These are phyloP conservation scores for Parafenestella ontariensis DNA, from an alignment of 2,329 filamentous ascomycete species.

Conservation along the genomic window DNA sequence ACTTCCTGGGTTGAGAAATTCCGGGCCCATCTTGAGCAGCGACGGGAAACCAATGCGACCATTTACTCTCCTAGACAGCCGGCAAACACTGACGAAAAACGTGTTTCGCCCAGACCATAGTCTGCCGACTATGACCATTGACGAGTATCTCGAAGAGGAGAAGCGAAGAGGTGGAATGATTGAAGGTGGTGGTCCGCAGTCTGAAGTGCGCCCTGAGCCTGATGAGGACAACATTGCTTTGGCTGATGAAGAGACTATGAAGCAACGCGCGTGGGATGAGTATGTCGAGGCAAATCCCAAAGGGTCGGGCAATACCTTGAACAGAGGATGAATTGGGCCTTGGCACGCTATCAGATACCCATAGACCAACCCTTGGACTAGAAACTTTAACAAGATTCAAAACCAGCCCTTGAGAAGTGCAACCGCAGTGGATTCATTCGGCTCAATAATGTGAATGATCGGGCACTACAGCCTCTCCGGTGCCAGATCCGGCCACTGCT, in stretches of 20 bases:
- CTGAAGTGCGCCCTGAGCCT: constrained; percentile 70
- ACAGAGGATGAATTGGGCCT: constrained; percentile 64
- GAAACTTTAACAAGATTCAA: neutral
- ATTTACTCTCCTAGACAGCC: constrained; percentile 82
- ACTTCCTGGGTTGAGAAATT: constrained; percentile 51
- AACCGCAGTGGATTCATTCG: neutral
- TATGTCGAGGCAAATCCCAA: constrained; percentile 88
- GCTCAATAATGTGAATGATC: neutral
- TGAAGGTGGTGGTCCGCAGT: constrained; percentile 84
- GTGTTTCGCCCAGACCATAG: constrained; percentile 94
- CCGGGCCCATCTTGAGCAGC: constrained; percentile 76
- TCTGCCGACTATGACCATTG: constrained; percentile 95
- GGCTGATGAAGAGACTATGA: constrained; percentile 88
- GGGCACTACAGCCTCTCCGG: constrained; percentile 24
- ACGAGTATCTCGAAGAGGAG: constrained; percentile 97
- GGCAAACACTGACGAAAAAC: constrained; percentile 76
- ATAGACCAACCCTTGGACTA: neutral
- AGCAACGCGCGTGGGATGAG: constrained; percentile 94
- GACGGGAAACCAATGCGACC: constrained; percentile 87
- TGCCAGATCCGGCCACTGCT: constrained; percentile 42
- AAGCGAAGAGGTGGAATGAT: constrained; percentile 83
- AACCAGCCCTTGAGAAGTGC: neutral
- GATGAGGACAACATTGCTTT: constrained; percentile 93
- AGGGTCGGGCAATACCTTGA: constrained; percentile 82
- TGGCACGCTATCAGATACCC: constrained; percentile 19